Base-by-base conservation (phyloP, 345 rosid genomes). In the Salix purpurea region DNA sequence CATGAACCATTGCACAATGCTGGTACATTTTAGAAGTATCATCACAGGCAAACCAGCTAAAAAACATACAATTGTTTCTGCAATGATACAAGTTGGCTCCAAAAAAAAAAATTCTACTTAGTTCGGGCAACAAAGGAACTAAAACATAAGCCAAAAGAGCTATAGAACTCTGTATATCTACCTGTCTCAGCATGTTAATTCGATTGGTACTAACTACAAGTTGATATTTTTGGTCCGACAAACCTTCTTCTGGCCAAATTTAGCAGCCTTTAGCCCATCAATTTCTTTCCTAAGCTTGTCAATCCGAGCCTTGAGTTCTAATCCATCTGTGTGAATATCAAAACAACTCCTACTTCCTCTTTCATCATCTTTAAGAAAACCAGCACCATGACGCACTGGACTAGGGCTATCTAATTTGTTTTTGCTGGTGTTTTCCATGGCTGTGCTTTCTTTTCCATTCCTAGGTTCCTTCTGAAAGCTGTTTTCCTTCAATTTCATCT, bases 291-390 rank as follows among this genome's bases (percentile, higher is more conserved):
- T 80, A 73, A 83, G 83, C 76, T 56, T 77, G 62, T 40, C 28
- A 58, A 83, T 70, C 65, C 71, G 83, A 73, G 65, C 83, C 76
- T 76, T 80, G 23, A 83, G 76, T 65, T 69, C 62, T 66, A 72
- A 37, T 64, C 75, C 75, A 2, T 67, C 36, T 72, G 52, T 42
- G 40, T 79, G 76, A 54, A 54, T 9, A 0, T 30, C 58, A 40
- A 26, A 48, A 74, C 65, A 39, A 39, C 72, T 68, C 28, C 24
- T 32, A 21, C 56, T 72, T 30, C 66, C 74, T 52, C 28, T 50
- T 16, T 50, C 21, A 16, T 50, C 21, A 5, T 50, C 56, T 50
- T 50, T 1, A 1, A 16, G 56, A 50, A 16, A 5, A 50, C 56
- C 56, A 50, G 19, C 52, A 48, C 52, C 52, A 48, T 48, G 52